These are phyloP conservation scores for Vitis hybrid DNA, from an alignment of 177 flowering plant species.

Conservation along the genomic window DNA sequence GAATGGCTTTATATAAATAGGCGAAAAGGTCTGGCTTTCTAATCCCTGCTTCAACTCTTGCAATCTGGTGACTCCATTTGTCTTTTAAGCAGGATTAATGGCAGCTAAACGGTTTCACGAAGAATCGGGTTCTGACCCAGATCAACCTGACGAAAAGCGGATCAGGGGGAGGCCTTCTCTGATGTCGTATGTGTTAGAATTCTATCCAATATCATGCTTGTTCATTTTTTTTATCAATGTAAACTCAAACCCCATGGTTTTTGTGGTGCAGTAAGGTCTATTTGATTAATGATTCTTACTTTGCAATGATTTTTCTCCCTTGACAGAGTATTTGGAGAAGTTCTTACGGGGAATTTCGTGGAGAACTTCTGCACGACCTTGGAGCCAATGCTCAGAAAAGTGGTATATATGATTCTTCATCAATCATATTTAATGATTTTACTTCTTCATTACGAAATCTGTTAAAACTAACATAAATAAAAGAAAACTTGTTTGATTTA, in stretches of 20 bases:
- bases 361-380: constrained; percentile 44
- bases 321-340: constrained; percentile 61
- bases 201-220: not conserved
- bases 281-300: not conserved
- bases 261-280: too few relatives aligned
- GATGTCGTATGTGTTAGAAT: constrained; percentile 50
- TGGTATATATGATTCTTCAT: constrained; percentile 41
- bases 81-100: constrained; percentile 22
- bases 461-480: too few relatives aligned
- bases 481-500: too few relatives aligned
- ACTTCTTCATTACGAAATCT: too few relatives aligned
- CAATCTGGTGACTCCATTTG: not conserved
- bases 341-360: constrained; percentile 42
- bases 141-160: constrained; percentile 33
- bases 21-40: too few relatives aligned
- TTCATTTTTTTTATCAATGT: too few relatives aligned
- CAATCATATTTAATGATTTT: too few relatives aligned
- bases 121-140: constrained; percentile 28
- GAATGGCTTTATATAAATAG: too few relatives aligned
- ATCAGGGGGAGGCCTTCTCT: constrained; percentile 43
- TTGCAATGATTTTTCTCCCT: not conserved
- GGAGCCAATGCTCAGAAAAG: constrained; percentile 75
- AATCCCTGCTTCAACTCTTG: not conserved
- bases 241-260: too few relatives aligned
- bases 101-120: constrained; percentile 48